Evolutionary conservation across 2,329 filamentous ascomycete genomes (phyloP), one percentile per base, ranked within the genome.

Genomic region (Talaromyces sp.): DNA sequence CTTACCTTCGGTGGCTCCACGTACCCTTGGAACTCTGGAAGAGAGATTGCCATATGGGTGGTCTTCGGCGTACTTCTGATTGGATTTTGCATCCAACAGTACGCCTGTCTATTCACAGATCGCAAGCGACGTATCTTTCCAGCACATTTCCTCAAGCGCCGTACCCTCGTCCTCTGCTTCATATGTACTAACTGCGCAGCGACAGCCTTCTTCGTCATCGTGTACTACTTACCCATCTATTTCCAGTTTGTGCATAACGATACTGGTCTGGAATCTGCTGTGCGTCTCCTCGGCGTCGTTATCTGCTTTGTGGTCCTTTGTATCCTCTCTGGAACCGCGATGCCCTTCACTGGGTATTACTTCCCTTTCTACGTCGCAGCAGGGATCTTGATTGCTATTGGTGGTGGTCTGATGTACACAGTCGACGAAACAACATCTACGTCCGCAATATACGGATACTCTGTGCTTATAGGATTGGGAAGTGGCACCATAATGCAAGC

Each of bases 401-500:
- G 46, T n/a, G 46, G 46, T 28, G 46, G 12, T 8, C n/a, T 50
- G 23, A 25, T 50, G 25, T 50, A 50, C 6, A 50, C 46, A 16
- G 46, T 50, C 16, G 14, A 50, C 7, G 14, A 25, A 16, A n/a
- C 12, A 16, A 50, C 46, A 14, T 25, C 21, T 5, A 28, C 16
- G 14, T 25, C 46, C 23, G 23, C 21, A 25, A 50, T 50, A 50
- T 50, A 50, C 23, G 46, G 46, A 16, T 50, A 28, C 46, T 25
- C 23, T 25, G 25, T 50, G 11, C 12, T 50, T 11, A 50, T 28
- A 25, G 46, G 46, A 9, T 7, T 50, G 46, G 46, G 46, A n/a
- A 78, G 75, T 1, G 76, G 76, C 35, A 78, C 77, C 66, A 76
- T 73, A 0, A 77, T 72, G 1, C 61, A 69, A 57, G 76, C 67